These are phyloP conservation scores for Trichoderma brevicompactum DNA, from an alignment of 2,329 filamentous ascomycete genomes.

Conservation along the genomic window DNA sequence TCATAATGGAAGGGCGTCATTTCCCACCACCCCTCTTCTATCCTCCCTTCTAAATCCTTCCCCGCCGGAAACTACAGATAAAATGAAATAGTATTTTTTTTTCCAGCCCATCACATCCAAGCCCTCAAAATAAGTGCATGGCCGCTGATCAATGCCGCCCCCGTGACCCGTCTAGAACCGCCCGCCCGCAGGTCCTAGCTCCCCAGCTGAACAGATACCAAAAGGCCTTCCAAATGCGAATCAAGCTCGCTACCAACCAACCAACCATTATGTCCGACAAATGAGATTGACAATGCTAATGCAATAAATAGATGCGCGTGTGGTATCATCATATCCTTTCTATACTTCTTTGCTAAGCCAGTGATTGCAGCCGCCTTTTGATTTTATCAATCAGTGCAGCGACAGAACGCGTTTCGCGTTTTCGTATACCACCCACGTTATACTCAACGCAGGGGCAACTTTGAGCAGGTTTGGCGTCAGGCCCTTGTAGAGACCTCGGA, in stretches of 20 bases:
- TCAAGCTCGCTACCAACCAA: constrained; percentile 21
- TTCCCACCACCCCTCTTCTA: constrained; percentile 10
- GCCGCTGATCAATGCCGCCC: neutral
- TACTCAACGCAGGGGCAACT: constrained; percentile 93
- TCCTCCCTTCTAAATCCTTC: constrained; percentile 7
- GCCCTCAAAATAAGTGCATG: neutral
- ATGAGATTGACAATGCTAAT: constrained; percentile 29
- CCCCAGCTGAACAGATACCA: neutral
- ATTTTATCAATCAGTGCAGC: constrained; percentile 44
- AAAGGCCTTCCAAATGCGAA: constrained; percentile 20
- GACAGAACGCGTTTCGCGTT: constrained; percentile 77
- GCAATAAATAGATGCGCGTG: constrained; percentile 24
- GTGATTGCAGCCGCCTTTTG: constrained; percentile 3
- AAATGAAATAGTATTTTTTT: neutral
- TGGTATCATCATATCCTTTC: constrained; percentile 29
- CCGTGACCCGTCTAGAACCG: neutral
- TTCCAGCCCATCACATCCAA: constrained; percentile 9
- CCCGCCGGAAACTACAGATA: neutral
- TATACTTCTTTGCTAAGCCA: neutral
- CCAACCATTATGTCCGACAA: constrained; percentile 20
- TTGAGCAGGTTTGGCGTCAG: constrained; percentile 94
- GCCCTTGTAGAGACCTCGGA: constrained; percentile 89
- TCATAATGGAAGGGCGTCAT: neutral
- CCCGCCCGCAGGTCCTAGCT: neutral
- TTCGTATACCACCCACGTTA: constrained; percentile 93